Evolutionary conservation across 139 green algal species (phyloP).

Genomic region (Closterium sp.): DNA sequence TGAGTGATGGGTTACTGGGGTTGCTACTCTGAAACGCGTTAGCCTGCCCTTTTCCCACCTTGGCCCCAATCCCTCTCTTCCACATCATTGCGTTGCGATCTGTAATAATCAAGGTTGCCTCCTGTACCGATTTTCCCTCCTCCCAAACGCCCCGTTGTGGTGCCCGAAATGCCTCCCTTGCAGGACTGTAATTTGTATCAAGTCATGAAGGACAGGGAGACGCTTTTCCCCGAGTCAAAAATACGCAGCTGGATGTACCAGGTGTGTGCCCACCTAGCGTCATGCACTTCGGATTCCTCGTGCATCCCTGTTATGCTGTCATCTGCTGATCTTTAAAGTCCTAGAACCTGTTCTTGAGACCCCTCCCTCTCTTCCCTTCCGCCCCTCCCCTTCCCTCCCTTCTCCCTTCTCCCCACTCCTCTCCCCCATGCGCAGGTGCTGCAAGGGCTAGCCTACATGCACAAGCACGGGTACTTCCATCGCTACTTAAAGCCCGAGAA

Average conservation of each 20-base stretch:
- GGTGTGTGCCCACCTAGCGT: constrained; percentile 22
- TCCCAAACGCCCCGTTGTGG: too few species aligned
- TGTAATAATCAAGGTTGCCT: too few species aligned
- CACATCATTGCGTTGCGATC: too few species aligned
- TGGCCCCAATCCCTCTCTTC: too few species aligned
- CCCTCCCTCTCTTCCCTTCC: too few species aligned
- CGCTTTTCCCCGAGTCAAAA: constrained; percentile 75
- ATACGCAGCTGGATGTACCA: constrained; percentile 85
- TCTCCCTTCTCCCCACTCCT: too few species aligned
- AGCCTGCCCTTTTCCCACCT: too few species aligned
- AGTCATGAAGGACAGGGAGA: constrained; percentile 85
- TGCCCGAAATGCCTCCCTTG: too few species aligned
- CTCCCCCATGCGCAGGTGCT: constrained; percentile 60
- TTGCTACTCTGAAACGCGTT: too few species aligned
- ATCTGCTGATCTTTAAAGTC: neutral
- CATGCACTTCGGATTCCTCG: neutral
- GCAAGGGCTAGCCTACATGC: constrained; percentile 82
- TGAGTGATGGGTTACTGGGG: neutral
- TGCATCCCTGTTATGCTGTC: constrained; percentile 5
- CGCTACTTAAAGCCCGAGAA: constrained; percentile 84
- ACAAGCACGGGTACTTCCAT: constrained; percentile 95
- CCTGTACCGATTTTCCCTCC: too few species aligned
- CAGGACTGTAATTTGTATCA: constrained; percentile 86
- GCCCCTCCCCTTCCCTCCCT: too few species aligned
- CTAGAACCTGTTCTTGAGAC: too few species aligned